Evolutionary conservation across 78 protist species (phyloP), one percentile per base, ranked within the genome.

Genomic region (Emiliania huxleyi): DNA sequence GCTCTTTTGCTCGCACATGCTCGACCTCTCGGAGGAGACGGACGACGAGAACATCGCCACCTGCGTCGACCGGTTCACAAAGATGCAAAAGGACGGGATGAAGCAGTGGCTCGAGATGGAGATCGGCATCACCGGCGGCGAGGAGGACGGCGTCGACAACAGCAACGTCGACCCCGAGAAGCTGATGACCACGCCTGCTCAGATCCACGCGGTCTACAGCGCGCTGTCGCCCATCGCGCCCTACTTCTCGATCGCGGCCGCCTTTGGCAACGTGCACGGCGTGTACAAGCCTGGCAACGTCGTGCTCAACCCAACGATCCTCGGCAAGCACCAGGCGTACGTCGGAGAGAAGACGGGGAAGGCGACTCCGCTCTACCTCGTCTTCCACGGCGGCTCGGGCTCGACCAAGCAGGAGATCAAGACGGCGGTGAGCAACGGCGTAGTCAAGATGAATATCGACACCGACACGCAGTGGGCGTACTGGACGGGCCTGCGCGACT

Each of bases 311-410:
- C 96, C 96, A 6, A 45, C 40, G 69, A 69, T 95, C 83, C 93
- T 95, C 37, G 83, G 92, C 81, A 35, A 93, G 84, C 29, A 48
- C 56, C 96, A 95, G 90, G 42, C 5, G 18, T 84, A 75, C 81
- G 37, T 93, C 83, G 0, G 37, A 35, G 69, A 62, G 55, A 69
- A 62, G 75, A 19, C 75, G 29, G 75, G 37, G 29, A 26, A 23
- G 35, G 0, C 87, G 55, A 38, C 0, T 79, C 96, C 96, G 15
- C 48, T 91, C 37, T 55, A 29, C 48, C 91, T 93, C 62, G 96
- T 93, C 46, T 95, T 95, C 94, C 96, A 95, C 94, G 96, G 96
- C 40, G 96, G 96, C 84, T 93, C 95, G 23, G 96, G 96, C 18
- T 93, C 96, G 19, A 48, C 8, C 37, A 21, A 8, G n/a, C 8